Percentiles rank a stretch among this genome's conserved stretches.
Evolutionary conservation across 352 stramenopile genomes (phyloP).

Genomic region (Phytophthora fragariae): DNA sequence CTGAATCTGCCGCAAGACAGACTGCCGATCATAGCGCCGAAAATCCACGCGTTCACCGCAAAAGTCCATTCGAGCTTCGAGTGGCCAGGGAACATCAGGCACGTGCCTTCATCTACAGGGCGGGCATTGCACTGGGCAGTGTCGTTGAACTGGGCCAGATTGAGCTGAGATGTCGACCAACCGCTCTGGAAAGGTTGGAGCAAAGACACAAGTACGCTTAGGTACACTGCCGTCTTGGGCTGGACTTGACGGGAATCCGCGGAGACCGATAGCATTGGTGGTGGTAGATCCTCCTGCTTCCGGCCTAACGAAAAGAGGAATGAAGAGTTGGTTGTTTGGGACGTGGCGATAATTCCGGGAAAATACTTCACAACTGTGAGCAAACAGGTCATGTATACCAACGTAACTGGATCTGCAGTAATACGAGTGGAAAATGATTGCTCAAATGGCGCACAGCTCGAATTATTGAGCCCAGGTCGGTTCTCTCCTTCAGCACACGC

Average conservation of each 20-base stretch:
- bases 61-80: constrained; percentile 48
- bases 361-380: background rate
- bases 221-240: constrained; percentile 49
- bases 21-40: constrained; percentile 62
- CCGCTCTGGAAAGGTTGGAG: constrained; percentile 61
- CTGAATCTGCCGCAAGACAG: constrained; percentile 46
- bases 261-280: background rate
- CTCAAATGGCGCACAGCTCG: constrained; percentile 10
- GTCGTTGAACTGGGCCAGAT: constrained; percentile 56
- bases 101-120: constrained; percentile 47
- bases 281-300: background rate
- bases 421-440: constrained; percentile 6
- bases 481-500: background rate
- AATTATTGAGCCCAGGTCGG: background rate
- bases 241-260: constrained; percentile 10
- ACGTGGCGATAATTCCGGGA: background rate
- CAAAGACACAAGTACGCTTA: constrained; percentile 45
- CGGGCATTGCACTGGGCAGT: constrained; percentile 45
- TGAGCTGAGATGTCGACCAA: constrained; percentile 66
- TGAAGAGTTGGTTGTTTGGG: background rate
- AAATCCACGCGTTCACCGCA: constrained; percentile 52
- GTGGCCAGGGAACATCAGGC: constrained; percentile 70
- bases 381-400: too few species aligned
- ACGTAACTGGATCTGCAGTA: background rate
- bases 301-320: background rate